Percentiles rank a stretch among this genome's conserved stretches.
phyloP scores from a whole-genome alignment of 2,329 filamentous ascomycete species.

The Fusarium sp. region DNA sequence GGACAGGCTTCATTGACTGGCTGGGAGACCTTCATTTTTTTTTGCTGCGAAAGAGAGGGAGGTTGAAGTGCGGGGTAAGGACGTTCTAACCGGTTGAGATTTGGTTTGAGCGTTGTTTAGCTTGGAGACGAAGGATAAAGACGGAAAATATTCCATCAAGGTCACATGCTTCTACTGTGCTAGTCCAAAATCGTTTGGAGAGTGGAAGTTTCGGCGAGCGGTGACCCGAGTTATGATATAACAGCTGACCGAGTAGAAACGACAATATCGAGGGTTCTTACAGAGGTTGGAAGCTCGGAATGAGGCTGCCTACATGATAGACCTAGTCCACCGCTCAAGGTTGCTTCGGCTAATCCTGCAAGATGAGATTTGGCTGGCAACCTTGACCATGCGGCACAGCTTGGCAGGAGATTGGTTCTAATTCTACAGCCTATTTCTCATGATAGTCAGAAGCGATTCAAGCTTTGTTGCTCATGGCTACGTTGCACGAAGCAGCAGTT shows the following conservation, averaged over 20 bases:
- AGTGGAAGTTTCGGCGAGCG: background rate
- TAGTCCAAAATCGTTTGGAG: background rate
- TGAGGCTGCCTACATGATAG: background rate
- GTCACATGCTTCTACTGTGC: background rate
- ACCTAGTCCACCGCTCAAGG: background rate
- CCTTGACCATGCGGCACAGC: background rate
- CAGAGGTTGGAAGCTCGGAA: background rate
- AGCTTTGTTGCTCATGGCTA: background rate
- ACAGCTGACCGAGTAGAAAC: background rate
- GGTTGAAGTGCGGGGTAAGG: conserved; percentile 28
- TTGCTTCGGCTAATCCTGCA: background rate
- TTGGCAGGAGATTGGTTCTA: background rate
- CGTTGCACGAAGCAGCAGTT: background rate
- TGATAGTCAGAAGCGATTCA: background rate
- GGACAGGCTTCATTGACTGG: conserved; percentile 14
- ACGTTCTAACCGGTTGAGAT: background rate
- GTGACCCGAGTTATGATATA: background rate
- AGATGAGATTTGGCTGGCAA: background rate
- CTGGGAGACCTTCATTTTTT: conserved; percentile 23
- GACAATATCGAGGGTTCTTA: background rate
- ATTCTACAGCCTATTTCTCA: background rate
- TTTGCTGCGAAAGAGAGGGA: background rate
- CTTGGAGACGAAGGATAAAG: background rate
- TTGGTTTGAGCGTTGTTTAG: background rate
- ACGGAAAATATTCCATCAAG: conserved; percentile 1